phyloP scores from a whole-genome alignment of 2,329 filamentous ascomycete genomes.

The Colletotrichum sp. region DNA sequence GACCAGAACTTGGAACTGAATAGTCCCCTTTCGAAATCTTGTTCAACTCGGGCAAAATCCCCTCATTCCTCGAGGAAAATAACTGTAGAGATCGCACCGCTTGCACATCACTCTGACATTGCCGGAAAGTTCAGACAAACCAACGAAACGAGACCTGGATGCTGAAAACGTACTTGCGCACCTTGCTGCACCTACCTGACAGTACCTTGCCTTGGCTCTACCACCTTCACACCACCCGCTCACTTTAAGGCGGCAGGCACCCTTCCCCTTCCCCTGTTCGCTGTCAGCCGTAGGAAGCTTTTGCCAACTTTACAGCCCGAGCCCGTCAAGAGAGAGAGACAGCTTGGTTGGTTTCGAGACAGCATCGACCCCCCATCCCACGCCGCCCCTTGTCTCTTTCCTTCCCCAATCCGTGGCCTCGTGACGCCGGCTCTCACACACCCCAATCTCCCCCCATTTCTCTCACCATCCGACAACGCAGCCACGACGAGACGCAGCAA shows the following conservation, averaged over 20 bases:
- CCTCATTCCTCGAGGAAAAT: background rate
- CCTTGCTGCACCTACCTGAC: background rate
- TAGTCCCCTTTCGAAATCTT: background rate
- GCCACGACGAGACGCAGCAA: background rate
- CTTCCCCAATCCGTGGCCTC: background rate
- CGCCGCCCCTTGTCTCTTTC: constrained; percentile 16
- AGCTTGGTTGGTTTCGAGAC: constrained; percentile 4
- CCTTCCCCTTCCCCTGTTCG: background rate
- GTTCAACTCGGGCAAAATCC: background rate
- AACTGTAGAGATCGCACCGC: background rate
- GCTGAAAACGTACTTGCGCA: background rate
- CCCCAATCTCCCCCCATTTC: constrained; percentile 18
- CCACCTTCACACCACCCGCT: background rate
- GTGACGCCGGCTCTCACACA: constrained; percentile 12
- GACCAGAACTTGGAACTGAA: background rate
- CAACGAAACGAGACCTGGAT: background rate
- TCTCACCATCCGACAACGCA: background rate
- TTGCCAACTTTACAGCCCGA: background rate
- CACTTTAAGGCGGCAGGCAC: background rate
- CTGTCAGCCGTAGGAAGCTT: background rate
- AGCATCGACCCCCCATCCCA: constrained; percentile 12
- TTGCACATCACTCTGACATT: background rate
- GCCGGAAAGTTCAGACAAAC: background rate
- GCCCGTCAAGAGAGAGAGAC: background rate
- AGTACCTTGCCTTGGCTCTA: background rate